A percentile compares a stretch with the other conserved stretches of the same genome.
Evolutionary conservation across 805 yeast genomes (phyloP).

Genomic region (Metschnikowia picachoensis): DNA sequence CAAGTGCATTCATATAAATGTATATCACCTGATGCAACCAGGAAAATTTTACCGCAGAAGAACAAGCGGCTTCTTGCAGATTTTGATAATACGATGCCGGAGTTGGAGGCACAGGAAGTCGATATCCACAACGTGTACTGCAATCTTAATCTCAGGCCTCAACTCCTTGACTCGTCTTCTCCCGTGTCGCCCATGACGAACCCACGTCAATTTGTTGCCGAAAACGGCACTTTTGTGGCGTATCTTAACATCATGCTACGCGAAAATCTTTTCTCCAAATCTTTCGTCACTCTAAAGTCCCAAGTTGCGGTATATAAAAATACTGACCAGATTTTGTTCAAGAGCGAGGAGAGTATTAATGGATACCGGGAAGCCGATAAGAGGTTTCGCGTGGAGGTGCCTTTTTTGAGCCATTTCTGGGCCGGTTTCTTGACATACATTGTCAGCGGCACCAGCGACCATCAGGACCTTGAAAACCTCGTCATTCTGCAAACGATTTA

Average conservation of each 20-base stretch:
- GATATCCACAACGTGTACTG: conserved; percentile 11
- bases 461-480: conserved; percentile 19
- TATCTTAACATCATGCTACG: conserved; percentile 8
- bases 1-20: background rate
- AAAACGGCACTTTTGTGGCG: conserved; percentile 16
- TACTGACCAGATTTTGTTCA: conserved; percentile 18
- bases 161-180: conserved; percentile 6
- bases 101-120: conserved; percentile 8
- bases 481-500: conserved; percentile 31
- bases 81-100: conserved; percentile 4
- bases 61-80: conserved; percentile 8
- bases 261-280: background rate
- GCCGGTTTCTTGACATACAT: conserved; percentile 35
- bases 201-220: conserved; percentile 11
- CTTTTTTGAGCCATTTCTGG: conserved; percentile 38
- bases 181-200: conserved; percentile 16
- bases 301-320: conserved; percentile 24
- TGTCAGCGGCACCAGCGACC: conserved; percentile 26
- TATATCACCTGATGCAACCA: background rate
- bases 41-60: conserved; percentile 1
- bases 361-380: conserved; percentile 23
- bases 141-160: conserved; percentile 8
- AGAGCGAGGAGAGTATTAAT: conserved; percentile 27
- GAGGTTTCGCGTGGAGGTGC: conserved; percentile 27
- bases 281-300: conserved; percentile 26